Evolutionary conservation across 139 green algal species (phyloP), one percentile per base, ranked within the genome.

Genomic region (Micromonas commoda): DNA sequence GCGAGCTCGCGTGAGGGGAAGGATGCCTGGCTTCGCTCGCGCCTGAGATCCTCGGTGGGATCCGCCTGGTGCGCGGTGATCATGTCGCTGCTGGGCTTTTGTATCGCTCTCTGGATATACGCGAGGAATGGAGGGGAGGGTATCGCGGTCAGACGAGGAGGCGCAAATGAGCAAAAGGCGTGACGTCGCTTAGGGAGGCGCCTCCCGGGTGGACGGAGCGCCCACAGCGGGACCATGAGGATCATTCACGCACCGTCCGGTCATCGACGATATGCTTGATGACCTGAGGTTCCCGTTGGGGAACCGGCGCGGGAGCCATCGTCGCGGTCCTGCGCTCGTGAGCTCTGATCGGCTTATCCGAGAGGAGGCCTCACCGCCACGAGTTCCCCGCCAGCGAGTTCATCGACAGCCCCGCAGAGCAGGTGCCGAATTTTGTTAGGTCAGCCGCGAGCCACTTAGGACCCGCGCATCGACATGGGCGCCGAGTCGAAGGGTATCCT

Each of bases 1-100:
- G 52, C 68, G 37, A 75, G 38, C 35, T 75, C 68, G 37, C 68
- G 37, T 5, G 34, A 23, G 35, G 28, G n/a, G 26, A 75, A 75
- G 5, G 37, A 28, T 2, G 68, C 68, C 21, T 26, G 21, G 37
- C 2, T 3, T 35, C 68, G 68, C 37, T 75, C 68, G 35, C 35
- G 37, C 6, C 1, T 1, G 1, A 75, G 53, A 61, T 75, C 68
- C 5, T 60, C 38, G 5, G 5, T 2, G 5, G 68, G 68, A 61
- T 75, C 37, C 45, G 16, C 45, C 45, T 57, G 45, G 45, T 57
- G 9, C 45, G 45, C 45, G 45, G 9, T 57, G 16, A 57, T 16
- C 45, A 57, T 23, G 45, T 57, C 45, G 9, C 9, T 23, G 45
- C 9, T 23, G 9, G 45, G 45, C 16, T 16, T 9, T 16, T 57